These are phyloP conservation scores for Lactarius evosmus DNA, from an alignment of 768 basidiomycete species.

Conservation along the genomic window DNA sequence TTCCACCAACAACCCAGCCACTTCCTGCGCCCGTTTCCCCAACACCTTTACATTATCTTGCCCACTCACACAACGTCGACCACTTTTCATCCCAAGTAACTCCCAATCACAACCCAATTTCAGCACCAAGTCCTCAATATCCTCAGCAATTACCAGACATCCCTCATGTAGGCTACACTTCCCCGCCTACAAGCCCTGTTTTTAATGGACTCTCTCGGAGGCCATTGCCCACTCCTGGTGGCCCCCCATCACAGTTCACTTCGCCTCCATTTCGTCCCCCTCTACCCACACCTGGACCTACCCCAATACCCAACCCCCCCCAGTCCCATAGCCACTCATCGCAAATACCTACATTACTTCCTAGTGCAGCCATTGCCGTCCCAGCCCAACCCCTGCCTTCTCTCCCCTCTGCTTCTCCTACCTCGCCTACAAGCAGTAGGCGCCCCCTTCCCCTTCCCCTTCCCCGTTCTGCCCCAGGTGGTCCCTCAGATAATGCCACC, in stretches of 20 bases:
- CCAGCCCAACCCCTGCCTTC: constrained; percentile 9
- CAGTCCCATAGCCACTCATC: constrained; percentile 5
- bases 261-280: constrained; percentile 20
- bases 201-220: constrained; percentile 21
- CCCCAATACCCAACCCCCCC: constrained; percentile 21
- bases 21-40: constrained; percentile 9
- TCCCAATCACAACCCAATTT: constrained; percentile 11
- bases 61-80: constrained; percentile 5
- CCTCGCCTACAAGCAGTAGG: constrained; percentile 22
- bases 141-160: constrained; percentile 18
- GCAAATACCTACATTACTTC: constrained; percentile 10
- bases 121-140: constrained; percentile 29
- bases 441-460: constrained; percentile 28
- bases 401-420: constrained; percentile 20
- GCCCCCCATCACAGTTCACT: constrained; percentile 11
- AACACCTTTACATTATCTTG: constrained; percentile 12
- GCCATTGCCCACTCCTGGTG: constrained; percentile 28
- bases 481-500: neutral
- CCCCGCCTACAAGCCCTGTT: constrained; percentile 26
- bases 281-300: constrained; percentile 28
- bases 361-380: neutral
- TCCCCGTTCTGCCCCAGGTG: constrained; percentile 11
- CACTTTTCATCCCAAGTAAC: constrained; percentile 6
- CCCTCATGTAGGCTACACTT: constrained; percentile 13
- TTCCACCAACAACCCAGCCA: constrained; percentile 6